Base-by-base conservation (phyloP, 1,284 basidiomycete genomes). In the Apiotrichum laibachii region DNA sequence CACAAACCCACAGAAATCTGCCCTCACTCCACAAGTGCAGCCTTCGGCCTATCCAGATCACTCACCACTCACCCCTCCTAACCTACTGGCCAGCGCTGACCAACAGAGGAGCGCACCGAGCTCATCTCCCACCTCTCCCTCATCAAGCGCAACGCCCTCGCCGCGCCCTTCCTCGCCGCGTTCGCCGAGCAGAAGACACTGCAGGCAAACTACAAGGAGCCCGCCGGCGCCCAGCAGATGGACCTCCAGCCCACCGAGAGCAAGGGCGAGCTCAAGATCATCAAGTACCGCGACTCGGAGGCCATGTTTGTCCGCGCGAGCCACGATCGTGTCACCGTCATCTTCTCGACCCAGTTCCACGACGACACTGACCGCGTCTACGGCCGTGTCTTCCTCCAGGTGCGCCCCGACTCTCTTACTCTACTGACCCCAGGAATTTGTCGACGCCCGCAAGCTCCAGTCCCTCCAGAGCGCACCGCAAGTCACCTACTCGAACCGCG, bases 321-420 rank as follows among this genome's bases (percentile, higher is more conserved):
- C 47, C 85, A 86, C 53, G 96, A 99, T 82, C 88, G 96, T 61
- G 95, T 99, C 53, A 99, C 96, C 0, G 92, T 98, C 59, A 91
- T 98, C 70, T 99, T 99, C 80, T 93, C 90, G 5, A 99, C 96
- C 13, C 85, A 93, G 48, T 99, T 99, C 82, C 85, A 89, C 70
- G 96, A 99, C 71, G 96, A 99, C 79, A 97, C 95, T 8, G 96
- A 99, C 80, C 85, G 92, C 57, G 90, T 98, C 53, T 92, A 93
- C 75, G 96, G 96, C 26, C 93, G 93, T 72, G 90, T 99, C 8
- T 99, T 99, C 81, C 80, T 99, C 61, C 96, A 99, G 83, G 92
- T 90, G 63, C 65, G 83, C 75, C 35, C 12, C 26, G 5, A n/a
- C 40, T 49, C n/a, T 7, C 8, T 18, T 9, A 34, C 8, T 26